These are phyloP conservation scores for Saturnispora sanitii DNA, from an alignment of 805 yeast species.

Conservation along the genomic window DNA sequence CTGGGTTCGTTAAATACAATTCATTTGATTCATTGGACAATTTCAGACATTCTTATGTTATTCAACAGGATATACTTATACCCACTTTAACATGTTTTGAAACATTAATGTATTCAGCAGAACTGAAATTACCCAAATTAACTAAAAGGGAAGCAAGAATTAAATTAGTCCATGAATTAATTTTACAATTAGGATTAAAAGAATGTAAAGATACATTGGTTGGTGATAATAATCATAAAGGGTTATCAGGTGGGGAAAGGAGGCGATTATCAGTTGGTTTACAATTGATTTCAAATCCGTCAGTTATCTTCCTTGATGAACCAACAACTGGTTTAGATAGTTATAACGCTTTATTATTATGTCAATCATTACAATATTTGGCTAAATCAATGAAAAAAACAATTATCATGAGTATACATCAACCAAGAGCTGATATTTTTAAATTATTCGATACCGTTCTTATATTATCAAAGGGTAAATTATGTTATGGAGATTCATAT, in stretches of 20 bases:
- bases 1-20: conserved; percentile 38
- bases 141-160: conserved; percentile 35
- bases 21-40: conserved; percentile 20
- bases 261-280: conserved; percentile 69
- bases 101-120: conserved; percentile 61
- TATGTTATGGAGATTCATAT: conserved; percentile 37
- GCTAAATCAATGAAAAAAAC: conserved; percentile 53
- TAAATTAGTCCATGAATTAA: conserved; percentile 46
- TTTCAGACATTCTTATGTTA: conserved; percentile 49
- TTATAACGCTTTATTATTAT: conserved; percentile 56
- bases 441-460: conserved; percentile 58
- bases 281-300: conserved; percentile 68
- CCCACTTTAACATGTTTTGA: conserved; percentile 69
- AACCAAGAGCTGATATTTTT: conserved; percentile 72
- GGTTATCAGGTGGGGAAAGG: conserved; percentile 79
- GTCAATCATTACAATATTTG: conserved; percentile 49
- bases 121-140: conserved; percentile 46
- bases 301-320: conserved; percentile 70
- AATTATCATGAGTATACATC: conserved; percentile 69
- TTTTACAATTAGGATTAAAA: conserved; percentile 54
- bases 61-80: conserved; percentile 64
- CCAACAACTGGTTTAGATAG: conserved; percentile 87
- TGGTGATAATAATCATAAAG: conserved; percentile 42
- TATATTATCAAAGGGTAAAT: conserved; percentile 52
- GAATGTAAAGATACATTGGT: conserved; percentile 54